Percentiles rank a stretch among this genome's conserved stretches.
phyloP scores from a whole-genome alignment of 108 stramenopile species.

The Cyclotella kingstonii region DNA sequence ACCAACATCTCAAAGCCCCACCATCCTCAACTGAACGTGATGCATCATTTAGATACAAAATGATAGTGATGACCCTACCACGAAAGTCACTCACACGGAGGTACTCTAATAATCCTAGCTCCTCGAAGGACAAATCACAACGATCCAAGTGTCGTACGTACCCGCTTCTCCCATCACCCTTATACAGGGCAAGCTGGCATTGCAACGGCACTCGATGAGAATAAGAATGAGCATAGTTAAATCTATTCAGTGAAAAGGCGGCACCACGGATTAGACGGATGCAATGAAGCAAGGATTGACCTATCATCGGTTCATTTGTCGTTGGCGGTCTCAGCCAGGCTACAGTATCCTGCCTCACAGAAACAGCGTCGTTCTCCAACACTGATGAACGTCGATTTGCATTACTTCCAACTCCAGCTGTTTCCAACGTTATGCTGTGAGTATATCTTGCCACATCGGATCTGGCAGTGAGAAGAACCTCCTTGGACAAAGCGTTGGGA shows the following conservation, averaged over 20 bases:
- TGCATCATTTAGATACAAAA: conserved; percentile 31
- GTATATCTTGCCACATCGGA: neutral
- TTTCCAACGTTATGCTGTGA: neutral
- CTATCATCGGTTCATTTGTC: neutral
- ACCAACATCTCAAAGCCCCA: conserved; percentile 16
- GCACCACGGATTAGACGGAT: conserved; percentile 25
- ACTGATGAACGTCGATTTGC: neutral
- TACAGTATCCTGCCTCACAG: neutral
- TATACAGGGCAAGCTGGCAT: conserved; percentile 39
- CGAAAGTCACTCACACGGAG: conserved; percentile 31
- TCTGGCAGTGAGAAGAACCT: neutral
- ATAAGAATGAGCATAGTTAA: conserved; percentile 1
- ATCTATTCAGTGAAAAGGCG: conserved; percentile 6
- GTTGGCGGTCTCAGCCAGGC: neutral
- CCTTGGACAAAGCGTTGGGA: neutral
- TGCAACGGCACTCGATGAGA: conserved; percentile 27
- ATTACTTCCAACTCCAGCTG: neutral
- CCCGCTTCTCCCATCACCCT: conserved; percentile 6
- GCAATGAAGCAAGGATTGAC: conserved; percentile 1
- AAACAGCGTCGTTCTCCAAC: neutral
- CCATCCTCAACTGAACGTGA: neutral
- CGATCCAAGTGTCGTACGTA: conserved; percentile 33
- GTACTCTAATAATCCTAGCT: conserved; percentile 30
- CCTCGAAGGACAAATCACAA: conserved; percentile 13
- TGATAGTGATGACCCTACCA: conserved; percentile 28